Evolutionary conservation across 1,284 basidiomycete species (phyloP).

Genomic region (Spongiforma sp.): DNA sequence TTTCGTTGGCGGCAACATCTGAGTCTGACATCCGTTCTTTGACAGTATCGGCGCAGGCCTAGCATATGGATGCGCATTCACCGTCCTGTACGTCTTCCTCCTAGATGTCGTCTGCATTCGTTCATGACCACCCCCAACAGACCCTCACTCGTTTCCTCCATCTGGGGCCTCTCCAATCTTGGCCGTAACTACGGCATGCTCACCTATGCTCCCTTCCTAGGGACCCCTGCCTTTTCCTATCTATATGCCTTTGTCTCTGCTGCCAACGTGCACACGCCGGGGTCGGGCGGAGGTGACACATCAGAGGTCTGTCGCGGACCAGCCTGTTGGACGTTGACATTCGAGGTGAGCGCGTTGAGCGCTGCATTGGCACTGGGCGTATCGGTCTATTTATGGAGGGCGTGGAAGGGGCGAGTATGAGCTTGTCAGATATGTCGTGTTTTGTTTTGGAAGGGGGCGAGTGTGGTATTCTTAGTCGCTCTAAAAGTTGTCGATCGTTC

Average conservation of each 20-base stretch:
- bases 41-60: conserved; percentile 61
- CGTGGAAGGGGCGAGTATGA: conserved; percentile 63
- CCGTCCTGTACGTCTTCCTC: conserved; percentile 59
- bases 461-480: too few species aligned
- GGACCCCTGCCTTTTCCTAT: conserved; percentile 76
- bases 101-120: background rate
- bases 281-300: conserved; percentile 35
- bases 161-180: conserved; percentile 71
- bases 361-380: conserved; percentile 49
- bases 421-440: background rate
- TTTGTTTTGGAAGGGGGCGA: too few species aligned
- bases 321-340: conserved; percentile 69
- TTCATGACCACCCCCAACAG: conserved; percentile 38
- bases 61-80: conserved; percentile 71
- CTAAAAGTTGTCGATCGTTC: too few species aligned
- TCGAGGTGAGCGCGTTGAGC: conserved; percentile 53
- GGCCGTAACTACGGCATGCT: conserved; percentile 78
- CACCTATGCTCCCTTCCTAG: conserved; percentile 74
- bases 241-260: conserved; percentile 72
- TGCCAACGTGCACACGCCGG: conserved; percentile 45
- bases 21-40: background rate
- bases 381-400: conserved; percentile 59
- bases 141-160: conserved; percentile 68
- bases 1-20: conserved; percentile 7
- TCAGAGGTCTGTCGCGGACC: conserved; percentile 62